phyloP scores from a whole-genome alignment of 805 yeast species.

The Starmerella floris region DNA sequence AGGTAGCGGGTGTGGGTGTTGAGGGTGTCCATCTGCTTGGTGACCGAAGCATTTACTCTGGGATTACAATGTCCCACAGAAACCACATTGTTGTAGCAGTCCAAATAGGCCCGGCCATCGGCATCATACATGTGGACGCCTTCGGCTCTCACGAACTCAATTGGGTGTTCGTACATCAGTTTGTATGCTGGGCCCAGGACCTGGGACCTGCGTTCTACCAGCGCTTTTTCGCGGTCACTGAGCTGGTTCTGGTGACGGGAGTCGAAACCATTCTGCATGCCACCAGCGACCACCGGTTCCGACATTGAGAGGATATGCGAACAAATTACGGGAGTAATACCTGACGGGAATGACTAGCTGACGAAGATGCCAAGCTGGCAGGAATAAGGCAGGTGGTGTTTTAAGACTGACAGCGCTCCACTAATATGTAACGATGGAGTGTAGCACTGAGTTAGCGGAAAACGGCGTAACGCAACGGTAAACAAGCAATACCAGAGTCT shows the following conservation, averaged over 20 bases:
- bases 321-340: not conserved
- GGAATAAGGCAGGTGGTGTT: too few relatives aligned
- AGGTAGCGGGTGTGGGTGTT: slow-evolving; percentile 15
- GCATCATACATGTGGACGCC: slow-evolving; percentile 10
- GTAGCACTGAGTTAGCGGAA: not conserved
- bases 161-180: slow-evolving; percentile 15
- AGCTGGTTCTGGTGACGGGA: not conserved
- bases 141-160: slow-evolving; percentile 11
- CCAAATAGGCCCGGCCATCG: slow-evolving; percentile 9
- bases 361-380: too few relatives aligned
- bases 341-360: too few relatives aligned
- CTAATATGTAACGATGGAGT: not conserved
- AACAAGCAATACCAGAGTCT: not conserved
- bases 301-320: not conserved
- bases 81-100: slow-evolving; percentile 14
- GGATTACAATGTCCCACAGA: slow-evolving; percentile 14
- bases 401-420: too few relatives aligned
- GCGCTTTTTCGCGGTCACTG: slow-evolving; percentile 3
- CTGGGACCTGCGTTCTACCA: slow-evolving; percentile 4
- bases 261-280: slow-evolving; percentile 14
- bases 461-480: not conserved
- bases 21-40: slow-evolving; percentile 5
- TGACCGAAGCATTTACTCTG: slow-evolving; percentile 7
- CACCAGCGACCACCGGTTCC: slow-evolving; percentile 6
- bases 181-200: slow-evolving; percentile 14